phyloP scores from a whole-genome alignment of 257 asterid species.

The Nicotiana noctiflora region DNA sequence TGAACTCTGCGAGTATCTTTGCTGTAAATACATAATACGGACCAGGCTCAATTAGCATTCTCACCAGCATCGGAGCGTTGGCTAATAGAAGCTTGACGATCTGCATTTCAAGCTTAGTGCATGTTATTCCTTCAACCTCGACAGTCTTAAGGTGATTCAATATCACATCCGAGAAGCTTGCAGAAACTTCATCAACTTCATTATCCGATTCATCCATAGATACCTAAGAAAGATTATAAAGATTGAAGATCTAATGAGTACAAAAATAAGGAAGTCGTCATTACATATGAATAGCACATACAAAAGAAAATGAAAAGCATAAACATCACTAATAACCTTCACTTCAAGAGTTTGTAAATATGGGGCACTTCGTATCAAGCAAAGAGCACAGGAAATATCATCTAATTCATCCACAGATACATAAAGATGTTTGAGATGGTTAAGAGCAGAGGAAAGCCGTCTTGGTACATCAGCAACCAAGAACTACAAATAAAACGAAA shows the following conservation, averaged over 20 bases:
- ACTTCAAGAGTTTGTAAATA: neutral
- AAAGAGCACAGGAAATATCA: no score
- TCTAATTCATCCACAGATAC: no score
- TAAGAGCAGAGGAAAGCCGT: no score
- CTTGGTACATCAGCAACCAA: no score
- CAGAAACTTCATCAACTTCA: neutral
- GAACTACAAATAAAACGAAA: no score
- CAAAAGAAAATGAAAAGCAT: neutral
- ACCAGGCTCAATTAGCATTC: neutral
- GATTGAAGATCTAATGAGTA: neutral
- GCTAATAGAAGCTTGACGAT: neutral
- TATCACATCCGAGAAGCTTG: neutral
- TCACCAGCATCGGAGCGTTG: neutral
- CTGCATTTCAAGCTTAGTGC: neutral
- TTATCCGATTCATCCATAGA: neutral
- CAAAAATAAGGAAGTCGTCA: neutral
- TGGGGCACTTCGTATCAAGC: neutral
- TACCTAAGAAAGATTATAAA: neutral
- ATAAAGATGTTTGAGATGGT: no score
- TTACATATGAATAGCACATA: neutral
- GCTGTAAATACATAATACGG: neutral
- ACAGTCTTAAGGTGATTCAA: neutral
- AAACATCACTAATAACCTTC: neutral
- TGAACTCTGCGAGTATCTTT: no score
- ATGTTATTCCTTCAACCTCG: neutral